Evolutionary conservation across 441 rosid genomes (phyloP), one percentile per base, ranked within the genome.

Genomic region (Capsella rubella): DNA sequence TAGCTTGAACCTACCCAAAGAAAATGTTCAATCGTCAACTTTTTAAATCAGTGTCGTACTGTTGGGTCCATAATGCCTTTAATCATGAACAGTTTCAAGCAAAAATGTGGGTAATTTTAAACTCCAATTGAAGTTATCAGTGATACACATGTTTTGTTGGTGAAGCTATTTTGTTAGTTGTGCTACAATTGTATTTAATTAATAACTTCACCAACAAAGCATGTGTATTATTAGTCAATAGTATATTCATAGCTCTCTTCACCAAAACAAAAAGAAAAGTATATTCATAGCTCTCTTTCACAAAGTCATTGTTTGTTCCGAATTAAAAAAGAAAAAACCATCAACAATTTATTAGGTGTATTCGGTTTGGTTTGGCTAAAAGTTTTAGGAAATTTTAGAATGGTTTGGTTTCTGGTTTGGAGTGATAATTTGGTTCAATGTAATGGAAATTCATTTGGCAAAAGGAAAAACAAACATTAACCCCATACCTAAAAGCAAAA

Each of bases 401-500:
- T 12, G n/a, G 40, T 69, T 56, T 1, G 29, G n/a, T 46, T 45
- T 55, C 15, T 7, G 13, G 40, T 29, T 68, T 15, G 12, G 27
- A 40, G 25, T 14, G 29, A 0, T 7, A 13, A 67, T 15, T 69
- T 70, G 29, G 29, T 52, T 71, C 42, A 21, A 9, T 14, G 8
- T 18, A 40, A 52, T 62, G n/a, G 25, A 25, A 29, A 5, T 52
- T 63, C 37, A 53, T 55, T 14, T 55, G n/a, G 16, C 37, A 15
- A 62, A 60, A 35, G 6, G 21, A 63, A 28, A 43, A 27, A 55
- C 37, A 37, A 15, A 32, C 34, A 55, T 3, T 47, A 55, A 50
- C 3, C 54, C 72, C 72, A 58, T 27, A 75, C 52, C 59, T 62
- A 52, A 76, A 76, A 69, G 79, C 71, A 69, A 73, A 73, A 56